A percentile compares a stretch with the other conserved stretches of the same genome.
Evolutionary conservation across 2,329 filamentous ascomycete species (phyloP).

Genomic region (Trichoderma sp.): DNA sequence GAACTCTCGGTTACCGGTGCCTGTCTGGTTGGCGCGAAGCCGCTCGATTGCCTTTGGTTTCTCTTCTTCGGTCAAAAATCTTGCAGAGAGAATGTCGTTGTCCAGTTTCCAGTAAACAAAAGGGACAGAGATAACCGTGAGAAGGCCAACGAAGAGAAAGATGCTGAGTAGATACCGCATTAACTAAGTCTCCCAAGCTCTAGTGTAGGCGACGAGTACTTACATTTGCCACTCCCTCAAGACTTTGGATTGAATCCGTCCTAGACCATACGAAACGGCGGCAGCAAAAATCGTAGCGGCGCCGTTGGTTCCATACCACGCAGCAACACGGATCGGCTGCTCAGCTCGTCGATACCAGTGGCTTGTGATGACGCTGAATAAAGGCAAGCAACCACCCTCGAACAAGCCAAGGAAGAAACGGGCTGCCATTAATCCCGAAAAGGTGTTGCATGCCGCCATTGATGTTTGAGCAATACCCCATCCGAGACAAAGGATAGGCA

Average conservation of each 20-base stretch:
- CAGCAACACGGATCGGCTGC: conserved; percentile 60
- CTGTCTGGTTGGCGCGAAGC: conserved; percentile 71
- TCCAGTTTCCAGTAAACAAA: conserved; percentile 60
- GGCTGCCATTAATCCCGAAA: conserved; percentile 46
- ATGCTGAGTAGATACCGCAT: conserved; percentile 27
- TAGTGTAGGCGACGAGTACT: not conserved
- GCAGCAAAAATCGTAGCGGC: conserved; percentile 56
- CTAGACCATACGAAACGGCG: conserved; percentile 54
- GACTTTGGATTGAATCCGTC: conserved; percentile 43
- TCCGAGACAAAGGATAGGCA: conserved; percentile 47
- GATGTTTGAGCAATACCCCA: conserved; percentile 44
- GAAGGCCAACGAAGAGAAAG: conserved; percentile 59
- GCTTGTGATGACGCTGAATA: conserved; percentile 46
- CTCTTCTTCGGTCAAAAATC: conserved; percentile 63
- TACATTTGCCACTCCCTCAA: conserved; percentile 28
- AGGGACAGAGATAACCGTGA: conserved; percentile 57
- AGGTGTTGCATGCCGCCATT: conserved; percentile 48
- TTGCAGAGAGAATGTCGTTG: conserved; percentile 54
- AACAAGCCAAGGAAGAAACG: conserved; percentile 48
- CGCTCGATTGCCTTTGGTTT: conserved; percentile 66
- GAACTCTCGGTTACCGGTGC: conserved; percentile 68
- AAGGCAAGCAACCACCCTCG: conserved; percentile 51
- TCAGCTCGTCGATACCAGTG: conserved; percentile 51
- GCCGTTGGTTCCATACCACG: conserved; percentile 66
- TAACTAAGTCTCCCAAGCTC: not conserved